Base-by-base conservation (phyloP, 352 stramenopile species). In the Pythium rishiriense region DNA sequence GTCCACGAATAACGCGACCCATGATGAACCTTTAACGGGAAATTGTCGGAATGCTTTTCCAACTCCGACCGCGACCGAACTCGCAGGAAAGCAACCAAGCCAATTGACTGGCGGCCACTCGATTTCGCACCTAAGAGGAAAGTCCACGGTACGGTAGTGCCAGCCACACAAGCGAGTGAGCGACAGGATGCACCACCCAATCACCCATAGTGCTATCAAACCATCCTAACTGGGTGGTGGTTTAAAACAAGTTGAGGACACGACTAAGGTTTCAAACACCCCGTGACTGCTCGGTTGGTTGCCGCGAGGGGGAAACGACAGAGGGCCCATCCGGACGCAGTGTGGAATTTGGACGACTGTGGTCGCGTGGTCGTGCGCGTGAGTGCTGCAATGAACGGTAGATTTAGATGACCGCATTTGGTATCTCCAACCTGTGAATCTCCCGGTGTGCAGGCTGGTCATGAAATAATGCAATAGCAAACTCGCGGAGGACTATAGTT, bases 1-100 rank as follows among this genome's bases (percentile, higher is more conserved):
- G 86, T 70, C 81, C 86, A 85, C 83, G 83, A 78, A 94, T 93
- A 76, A 94, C 86, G 72, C 86, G 86, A 93, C 86, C 86, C 84
- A 94, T 94, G 46, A 60, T 80, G 62, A 69, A 70, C 62, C 67
- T 73, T 66, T 76, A 49, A 70, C 58, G 73, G 69, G 79, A 76
- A 86, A 91, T 91, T 91, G 85, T 91, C 82, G 82, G 90, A 91
- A 82, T 88, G 76, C 64, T 69, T 62, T 52, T 33, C 15, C 47
- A 41, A 17, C 37, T 2, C 37, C 19, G n/a, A 39, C 11, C 19
- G 37, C 37, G 37, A n/a, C n/a, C n/a, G n/a, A n/a, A n/a, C 33
- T 0, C 10, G 22, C 21, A 1, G 7, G 15, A 35, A 58, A n/a
- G 26, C 25, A 28, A 4, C 47, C 22, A 4, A 37, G 29, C 43